Conservation (phyloP, 306 rosid species). For the Acacia confusa region DNA sequence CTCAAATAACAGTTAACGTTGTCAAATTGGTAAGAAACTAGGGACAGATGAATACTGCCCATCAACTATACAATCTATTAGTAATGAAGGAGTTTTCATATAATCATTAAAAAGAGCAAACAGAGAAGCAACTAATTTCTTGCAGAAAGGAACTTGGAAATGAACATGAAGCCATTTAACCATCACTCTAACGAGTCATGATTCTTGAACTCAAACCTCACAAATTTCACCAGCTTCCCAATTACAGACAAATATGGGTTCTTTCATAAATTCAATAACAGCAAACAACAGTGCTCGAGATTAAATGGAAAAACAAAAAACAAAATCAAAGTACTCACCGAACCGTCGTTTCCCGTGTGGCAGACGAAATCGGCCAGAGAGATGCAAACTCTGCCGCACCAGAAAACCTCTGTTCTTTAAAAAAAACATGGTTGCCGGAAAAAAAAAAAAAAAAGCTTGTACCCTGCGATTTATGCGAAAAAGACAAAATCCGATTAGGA, state of each 20-base stretch:
- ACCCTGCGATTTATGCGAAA: slow-evolving; percentile 33
- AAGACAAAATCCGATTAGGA: background rate
- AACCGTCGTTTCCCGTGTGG: slow-evolving; percentile 34
- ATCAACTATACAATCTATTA: background rate
- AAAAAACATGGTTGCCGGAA: slow-evolving; percentile 31
- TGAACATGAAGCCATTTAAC: background rate
- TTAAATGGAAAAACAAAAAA: background rate
- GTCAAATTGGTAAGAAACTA: background rate
- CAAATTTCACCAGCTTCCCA: background rate
- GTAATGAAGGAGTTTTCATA: background rate
- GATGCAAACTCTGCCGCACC: slow-evolving; percentile 27
- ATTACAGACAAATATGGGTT: background rate
- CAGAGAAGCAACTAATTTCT: background rate
- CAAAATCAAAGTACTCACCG: slow-evolving; percentile 38
- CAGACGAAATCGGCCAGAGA: slow-evolving; percentile 38
- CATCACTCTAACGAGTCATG: background rate
- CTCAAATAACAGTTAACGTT: too few relatives aligned
- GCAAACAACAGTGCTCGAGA: background rate
- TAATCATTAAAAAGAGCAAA: background rate
- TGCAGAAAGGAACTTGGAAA: background rate
- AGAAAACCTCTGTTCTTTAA: slow-evolving; percentile 27
- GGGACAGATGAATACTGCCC: background rate
- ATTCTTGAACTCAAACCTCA: slow-evolving; percentile 13
- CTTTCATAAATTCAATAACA: background rate
- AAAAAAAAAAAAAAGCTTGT: slow-evolving; percentile 44